Percentiles rank a stretch among this genome's conserved stretches.
Conservation (phyloP, 108 stramenopile species). For the Cyclotella baltica region DNA sequence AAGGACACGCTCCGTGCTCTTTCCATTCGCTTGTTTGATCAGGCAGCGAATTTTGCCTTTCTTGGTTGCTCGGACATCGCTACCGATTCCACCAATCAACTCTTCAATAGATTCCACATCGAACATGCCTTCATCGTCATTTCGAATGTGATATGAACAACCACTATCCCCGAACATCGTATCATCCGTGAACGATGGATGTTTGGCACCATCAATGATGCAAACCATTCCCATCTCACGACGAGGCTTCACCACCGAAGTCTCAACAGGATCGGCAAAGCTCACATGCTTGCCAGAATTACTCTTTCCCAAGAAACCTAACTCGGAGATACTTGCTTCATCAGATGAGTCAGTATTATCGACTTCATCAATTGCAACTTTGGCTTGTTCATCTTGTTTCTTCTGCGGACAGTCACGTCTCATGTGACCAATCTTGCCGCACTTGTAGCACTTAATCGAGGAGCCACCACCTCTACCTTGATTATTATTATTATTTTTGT, state of each 20-base stretch:
- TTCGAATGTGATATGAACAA: not conserved
- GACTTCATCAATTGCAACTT: not conserved
- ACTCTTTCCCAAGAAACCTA: not conserved
- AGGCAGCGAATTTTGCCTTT: constrained; percentile 3
- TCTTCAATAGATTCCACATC: not conserved
- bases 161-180: constrained; percentile 1
- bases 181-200: not conserved
- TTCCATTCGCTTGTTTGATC: constrained; percentile 8
- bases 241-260: too few relatives aligned
- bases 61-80: not conserved
- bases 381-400: too few relatives aligned
- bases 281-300: not conserved
- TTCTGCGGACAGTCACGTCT: too few relatives aligned
- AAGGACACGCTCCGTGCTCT: not conserved
- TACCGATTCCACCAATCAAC: not conserved
- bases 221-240: not conserved
- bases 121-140: not conserved
- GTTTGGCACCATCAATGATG: constrained; percentile 5
- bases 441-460: too few relatives aligned
- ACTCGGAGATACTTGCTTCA: not conserved
- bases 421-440: too few relatives aligned
- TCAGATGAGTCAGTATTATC: not conserved
- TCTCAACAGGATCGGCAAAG: not conserved
- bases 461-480: too few relatives aligned
- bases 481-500: too few relatives aligned